phyloP scores from a whole-genome alignment of 805 yeast species.

The Lipomyces yamanashiensis region DNA sequence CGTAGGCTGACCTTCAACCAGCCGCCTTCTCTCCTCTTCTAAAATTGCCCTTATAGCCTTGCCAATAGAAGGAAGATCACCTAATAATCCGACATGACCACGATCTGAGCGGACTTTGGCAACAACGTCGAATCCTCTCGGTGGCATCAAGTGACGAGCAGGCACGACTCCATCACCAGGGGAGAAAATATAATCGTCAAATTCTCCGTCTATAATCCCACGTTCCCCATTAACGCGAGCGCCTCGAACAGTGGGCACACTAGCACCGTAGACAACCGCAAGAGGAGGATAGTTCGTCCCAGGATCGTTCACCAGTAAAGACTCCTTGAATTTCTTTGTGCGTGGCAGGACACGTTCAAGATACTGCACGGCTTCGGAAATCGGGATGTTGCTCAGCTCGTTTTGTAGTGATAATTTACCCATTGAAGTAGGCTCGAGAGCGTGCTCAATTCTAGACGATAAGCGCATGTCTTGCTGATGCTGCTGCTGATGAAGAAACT shows the following conservation, averaged over 20 bases:
- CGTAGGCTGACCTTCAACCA: neutral
- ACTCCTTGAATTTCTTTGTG: conserved; percentile 61
- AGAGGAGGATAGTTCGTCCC: conserved; percentile 72
- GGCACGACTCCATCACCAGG: conserved; percentile 95
- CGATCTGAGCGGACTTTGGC: conserved; percentile 65
- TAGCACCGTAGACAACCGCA: conserved; percentile 78
- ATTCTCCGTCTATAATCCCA: conserved; percentile 72
- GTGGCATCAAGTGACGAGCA: conserved; percentile 82
- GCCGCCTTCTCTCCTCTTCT: conserved; percentile 45
- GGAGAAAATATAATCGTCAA: conserved; percentile 78
- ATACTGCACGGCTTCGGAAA: conserved; percentile 65
- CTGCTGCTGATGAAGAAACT: neutral
- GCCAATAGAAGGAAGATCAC: conserved; percentile 74
- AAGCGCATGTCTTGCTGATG: neutral
- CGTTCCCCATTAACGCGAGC: conserved; percentile 65
- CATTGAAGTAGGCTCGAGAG: conserved; percentile 5
- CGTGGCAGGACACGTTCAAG: conserved; percentile 62
- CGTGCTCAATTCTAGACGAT: neutral
- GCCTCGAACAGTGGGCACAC: conserved; percentile 84
- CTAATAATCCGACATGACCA: conserved; percentile 82
- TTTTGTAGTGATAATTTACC: neutral
- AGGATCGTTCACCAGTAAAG: conserved; percentile 57
- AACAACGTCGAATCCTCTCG: conserved; percentile 71
- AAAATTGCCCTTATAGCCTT: conserved; percentile 68
- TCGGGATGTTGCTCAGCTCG: conserved; percentile 2